Percentiles rank a stretch among this genome's conserved stretches.
Evolutionary conservation across 192 early-diverging fungal genomes (phyloP).

Genomic region (Thamnidium elegans): DNA sequence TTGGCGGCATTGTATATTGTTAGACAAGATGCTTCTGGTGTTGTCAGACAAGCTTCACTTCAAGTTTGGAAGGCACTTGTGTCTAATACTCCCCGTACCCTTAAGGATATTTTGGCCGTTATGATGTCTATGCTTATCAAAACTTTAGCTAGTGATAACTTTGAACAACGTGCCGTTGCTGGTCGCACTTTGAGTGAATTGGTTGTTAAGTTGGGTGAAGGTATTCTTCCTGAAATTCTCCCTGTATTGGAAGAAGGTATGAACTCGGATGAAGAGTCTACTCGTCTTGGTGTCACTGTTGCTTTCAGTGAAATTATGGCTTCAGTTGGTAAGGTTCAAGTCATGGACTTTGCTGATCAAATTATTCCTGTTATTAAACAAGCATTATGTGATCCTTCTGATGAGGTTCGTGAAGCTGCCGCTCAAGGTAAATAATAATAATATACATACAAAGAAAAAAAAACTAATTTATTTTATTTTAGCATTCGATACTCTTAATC

Average conservation of each 20-base stretch:
- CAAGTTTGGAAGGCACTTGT: slow-evolving; percentile 96
- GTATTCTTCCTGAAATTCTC: slow-evolving; percentile 80
- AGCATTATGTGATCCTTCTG: slow-evolving; percentile 82
- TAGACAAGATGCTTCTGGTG: slow-evolving; percentile 71
- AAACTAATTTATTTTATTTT: slow-evolving; percentile 16
- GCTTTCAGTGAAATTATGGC: slow-evolving; percentile 91
- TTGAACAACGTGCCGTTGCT: slow-evolving; percentile 82
- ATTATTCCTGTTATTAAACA: slow-evolving; percentile 79
- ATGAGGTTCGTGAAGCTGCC: slow-evolving; percentile 89
- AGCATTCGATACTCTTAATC: slow-evolving; percentile 92
- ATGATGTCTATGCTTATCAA: slow-evolving; percentile 91
- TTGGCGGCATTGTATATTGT: slow-evolving; percentile 92
- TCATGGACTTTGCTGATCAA: slow-evolving; percentile 82
- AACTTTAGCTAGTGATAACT: slow-evolving; percentile 68
- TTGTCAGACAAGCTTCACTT: slow-evolving; percentile 86
- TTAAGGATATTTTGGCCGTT: slow-evolving; percentile 89
- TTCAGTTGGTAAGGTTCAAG: slow-evolving; percentile 74
- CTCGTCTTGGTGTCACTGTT: slow-evolving; percentile 89
- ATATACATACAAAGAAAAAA: neutral
- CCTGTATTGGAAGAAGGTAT: slow-evolving; percentile 89
- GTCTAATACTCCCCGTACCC: slow-evolving; percentile 91
- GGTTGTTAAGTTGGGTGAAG: slow-evolving; percentile 92
- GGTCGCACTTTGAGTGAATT: slow-evolving; percentile 92
- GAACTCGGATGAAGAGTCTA: slow-evolving; percentile 59
- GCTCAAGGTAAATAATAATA: slow-evolving; percentile 56